A percentile compares a stretch with the other conserved stretches of the same genome.
Conservation (phyloP, 148 eudicot species). For the Hydrangea macrophylla region DNA sequence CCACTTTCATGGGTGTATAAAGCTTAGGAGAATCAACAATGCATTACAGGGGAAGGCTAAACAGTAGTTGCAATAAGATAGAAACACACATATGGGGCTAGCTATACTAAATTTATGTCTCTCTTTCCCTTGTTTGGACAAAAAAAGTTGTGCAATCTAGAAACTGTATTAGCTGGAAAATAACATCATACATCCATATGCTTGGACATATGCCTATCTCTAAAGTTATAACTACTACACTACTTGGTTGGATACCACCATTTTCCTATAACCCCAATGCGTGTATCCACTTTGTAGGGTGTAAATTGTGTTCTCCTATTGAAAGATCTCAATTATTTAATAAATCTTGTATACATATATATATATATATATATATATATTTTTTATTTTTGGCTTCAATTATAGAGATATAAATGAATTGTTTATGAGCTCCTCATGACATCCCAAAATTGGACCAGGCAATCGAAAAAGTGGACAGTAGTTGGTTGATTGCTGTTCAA, state of each 20-base stretch:
- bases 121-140: no score
- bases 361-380: background rate
- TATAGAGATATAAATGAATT: background rate
- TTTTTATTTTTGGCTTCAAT: background rate
- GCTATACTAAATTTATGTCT: no score
- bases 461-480: background rate
- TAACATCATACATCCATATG: background rate
- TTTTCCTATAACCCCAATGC: background rate
- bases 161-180: background rate
- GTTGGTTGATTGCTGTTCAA: background rate
- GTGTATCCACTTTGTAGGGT: background rate
- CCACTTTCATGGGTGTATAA: no score
- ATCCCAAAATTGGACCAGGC: background rate
- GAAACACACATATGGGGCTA: no score
- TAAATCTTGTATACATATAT: no score
- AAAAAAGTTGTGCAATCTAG: no score
- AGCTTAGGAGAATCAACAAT: no score
- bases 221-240: background rate
- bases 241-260: background rate
- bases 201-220: background rate
- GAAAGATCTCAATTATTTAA: background rate
- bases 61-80: no score
- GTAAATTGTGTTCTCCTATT: background rate
- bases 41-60: no score
- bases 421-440: background rate